These are phyloP conservation scores for Zea luxurians DNA, from an alignment of 176 grass and related monocot genomes.

Conservation along the genomic window DNA sequence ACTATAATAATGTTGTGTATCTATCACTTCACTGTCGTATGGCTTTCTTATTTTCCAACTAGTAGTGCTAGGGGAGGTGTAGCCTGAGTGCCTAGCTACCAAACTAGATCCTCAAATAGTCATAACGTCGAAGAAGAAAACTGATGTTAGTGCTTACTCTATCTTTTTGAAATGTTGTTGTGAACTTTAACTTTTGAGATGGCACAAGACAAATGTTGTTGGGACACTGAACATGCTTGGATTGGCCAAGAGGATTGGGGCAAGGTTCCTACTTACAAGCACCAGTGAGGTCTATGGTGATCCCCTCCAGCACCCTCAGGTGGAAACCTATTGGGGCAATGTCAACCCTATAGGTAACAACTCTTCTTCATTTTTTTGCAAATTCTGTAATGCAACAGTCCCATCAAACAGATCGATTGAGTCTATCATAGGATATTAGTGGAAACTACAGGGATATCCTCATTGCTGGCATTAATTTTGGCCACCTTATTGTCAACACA, in stretches of 20 bases:
- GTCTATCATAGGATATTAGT: not conserved
- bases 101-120: conserved; percentile 17
- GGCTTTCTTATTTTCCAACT: conserved; percentile 20
- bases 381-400: not conserved
- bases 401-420: not conserved
- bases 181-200: conserved; percentile 41
- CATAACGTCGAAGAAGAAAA: not conserved
- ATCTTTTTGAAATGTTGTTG: conserved; percentile 29
- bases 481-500: not conserved
- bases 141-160: not conserved
- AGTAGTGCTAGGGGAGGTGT: not conserved
- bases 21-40: conserved; percentile 23
- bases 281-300: conserved; percentile 89
- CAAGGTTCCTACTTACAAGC: conserved; percentile 79
- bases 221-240: conserved; percentile 92
- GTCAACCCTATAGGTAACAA: conserved; percentile 85
- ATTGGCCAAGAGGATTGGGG: conserved; percentile 78
- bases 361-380: not conserved
- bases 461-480: conserved; percentile 8
- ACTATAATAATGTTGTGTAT: conserved; percentile 10
- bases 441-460: not conserved
- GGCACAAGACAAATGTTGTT: conserved; percentile 88
- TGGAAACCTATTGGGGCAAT: conserved; percentile 94
- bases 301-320: conserved; percentile 82
- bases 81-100: conserved; percentile 21